Conservation (phyloP, 2,329 filamentous ascomycete species). For the Plectosphaerella cucumerina region DNA sequence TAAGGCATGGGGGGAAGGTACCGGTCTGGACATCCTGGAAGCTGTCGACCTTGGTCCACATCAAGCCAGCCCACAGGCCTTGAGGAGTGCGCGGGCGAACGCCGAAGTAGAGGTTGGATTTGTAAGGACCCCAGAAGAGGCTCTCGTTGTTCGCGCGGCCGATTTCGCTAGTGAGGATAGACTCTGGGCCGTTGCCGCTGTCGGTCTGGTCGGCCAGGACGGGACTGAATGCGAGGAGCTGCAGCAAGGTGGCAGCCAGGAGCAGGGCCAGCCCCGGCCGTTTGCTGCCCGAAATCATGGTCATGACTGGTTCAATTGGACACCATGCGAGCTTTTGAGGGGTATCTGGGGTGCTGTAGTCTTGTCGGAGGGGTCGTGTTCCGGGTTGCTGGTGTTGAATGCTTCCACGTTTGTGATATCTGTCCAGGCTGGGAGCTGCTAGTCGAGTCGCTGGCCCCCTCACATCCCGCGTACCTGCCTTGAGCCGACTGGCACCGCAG, state of each 20-base stretch:
- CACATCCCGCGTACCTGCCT: too few species aligned
- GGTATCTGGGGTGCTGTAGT: not conserved
- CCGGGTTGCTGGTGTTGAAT: too few species aligned
- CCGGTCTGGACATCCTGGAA: constrained; percentile 72
- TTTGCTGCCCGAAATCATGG: constrained; percentile 12
- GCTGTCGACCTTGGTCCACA: constrained; percentile 85
- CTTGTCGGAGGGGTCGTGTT: not conserved
- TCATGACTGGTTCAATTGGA: constrained; percentile 4
- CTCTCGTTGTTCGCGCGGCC: constrained; percentile 68
- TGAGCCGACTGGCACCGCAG: too few species aligned
- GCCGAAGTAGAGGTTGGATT: constrained; percentile 92
- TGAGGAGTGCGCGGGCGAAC: constrained; percentile 77
- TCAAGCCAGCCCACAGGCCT: constrained; percentile 74
- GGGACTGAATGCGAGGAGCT: constrained; percentile 15
- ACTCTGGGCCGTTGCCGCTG: constrained; percentile 19
- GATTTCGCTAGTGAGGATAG: constrained; percentile 44
- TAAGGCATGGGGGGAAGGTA: constrained; percentile 38
- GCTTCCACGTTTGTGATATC: too few species aligned
- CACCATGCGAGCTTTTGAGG: constrained; percentile 8
- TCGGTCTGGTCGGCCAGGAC: constrained; percentile 10
- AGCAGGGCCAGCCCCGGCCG: constrained; percentile 20
- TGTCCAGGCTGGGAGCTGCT: not conserved
- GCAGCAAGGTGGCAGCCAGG: constrained; percentile 16
- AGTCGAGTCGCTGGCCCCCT: too few species aligned
- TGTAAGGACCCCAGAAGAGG: constrained; percentile 93